Base-by-base conservation (phyloP, 1,284 basidiomycete genomes). In the Pseudozyma hubeiensis region DNA sequence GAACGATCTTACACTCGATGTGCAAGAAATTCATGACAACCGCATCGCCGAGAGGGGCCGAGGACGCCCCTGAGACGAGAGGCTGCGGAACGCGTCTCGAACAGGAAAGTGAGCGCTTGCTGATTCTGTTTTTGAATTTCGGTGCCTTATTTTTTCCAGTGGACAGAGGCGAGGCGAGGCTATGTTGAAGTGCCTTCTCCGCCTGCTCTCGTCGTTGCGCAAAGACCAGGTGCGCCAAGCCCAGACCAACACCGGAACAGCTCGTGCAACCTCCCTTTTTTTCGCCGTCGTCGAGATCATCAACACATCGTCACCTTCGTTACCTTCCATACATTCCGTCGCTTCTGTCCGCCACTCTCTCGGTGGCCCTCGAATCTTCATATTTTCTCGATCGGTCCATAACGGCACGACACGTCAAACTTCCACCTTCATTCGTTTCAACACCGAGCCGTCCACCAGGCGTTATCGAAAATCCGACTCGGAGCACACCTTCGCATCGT, bases 181-280 rank as follows among this genome's bases (percentile, higher is more conserved):
- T 48, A 64, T 58, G 62, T 57, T 64, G 49, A 58, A 64, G 51
- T 64, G 50, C n/a, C 29, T 57, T 64, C 54, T 63, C 55, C 19
- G 19, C 31, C 29, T 34, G 17, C 7, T 6, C 16, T 39, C 7
- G 16, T 29, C 14, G 16, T 24, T 44, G 53, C 60, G 60, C 53
- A 47, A 30, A 34, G 60, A 41, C 44, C 52, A 59, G 41, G 16
- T 53, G 24, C 47, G 33, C 54, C 4, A 4, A 55, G 47, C 48
- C 48, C 56, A 45, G 29, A 24, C 34, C 17, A 30, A 54, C 53
- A 46, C 41, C 31, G 8, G 2, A 41, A 41, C 39, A n/a, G 7
- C 16, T 41, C n/a, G 39, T 41, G 11, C n/a, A 13, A 33, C 17
- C 24, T 6, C 43, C n/a, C 19, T 24, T 5, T 19, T 10, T 13